Percentiles rank a stretch among this genome's conserved stretches.
These are phyloP conservation scores for Penicillium malachiteum DNA, from an alignment of 495 filamentous ascomycete genomes.

Conservation along the genomic window DNA sequence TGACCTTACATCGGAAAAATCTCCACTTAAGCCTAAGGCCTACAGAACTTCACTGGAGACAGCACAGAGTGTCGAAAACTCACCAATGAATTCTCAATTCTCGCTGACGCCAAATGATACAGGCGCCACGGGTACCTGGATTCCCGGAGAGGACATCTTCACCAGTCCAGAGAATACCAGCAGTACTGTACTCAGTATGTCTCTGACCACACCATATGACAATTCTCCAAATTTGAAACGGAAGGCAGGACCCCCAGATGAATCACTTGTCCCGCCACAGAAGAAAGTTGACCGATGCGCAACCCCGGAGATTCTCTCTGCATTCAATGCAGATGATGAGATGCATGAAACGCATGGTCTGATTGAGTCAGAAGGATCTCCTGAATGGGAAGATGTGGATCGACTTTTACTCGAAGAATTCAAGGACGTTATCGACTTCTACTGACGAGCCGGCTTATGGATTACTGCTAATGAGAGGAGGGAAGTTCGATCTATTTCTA, in stretches of 20 bases:
- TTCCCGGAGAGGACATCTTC: neutral
- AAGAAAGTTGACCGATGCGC: neutral
- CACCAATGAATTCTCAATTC: neutral
- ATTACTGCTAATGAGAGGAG: no score
- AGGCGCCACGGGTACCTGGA: neutral
- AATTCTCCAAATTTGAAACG: neutral
- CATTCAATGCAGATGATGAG: neutral
- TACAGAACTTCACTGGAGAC: neutral
- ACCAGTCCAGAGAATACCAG: neutral
- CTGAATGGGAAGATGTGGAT: conserved; percentile 37
- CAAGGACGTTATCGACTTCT: conserved; percentile 40
- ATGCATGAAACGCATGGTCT: neutral
- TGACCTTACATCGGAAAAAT: no score
- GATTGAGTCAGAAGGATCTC: conserved; percentile 4
- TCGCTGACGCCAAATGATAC: neutral
- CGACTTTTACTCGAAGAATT: conserved; percentile 37
- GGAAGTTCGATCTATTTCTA: neutral
- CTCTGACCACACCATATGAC: neutral
- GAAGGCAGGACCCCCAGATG: conserved; percentile 4
- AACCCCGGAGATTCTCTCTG: neutral
- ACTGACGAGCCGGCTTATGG: conserved; percentile 8
- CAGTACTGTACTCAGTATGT: conserved; percentile 2
- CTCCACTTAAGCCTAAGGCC: no score
- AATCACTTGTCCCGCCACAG: neutral
- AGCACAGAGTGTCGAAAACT: neutral